Base-by-base conservation (phyloP, 257 asterid species). In the Plantago ovata region DNA sequence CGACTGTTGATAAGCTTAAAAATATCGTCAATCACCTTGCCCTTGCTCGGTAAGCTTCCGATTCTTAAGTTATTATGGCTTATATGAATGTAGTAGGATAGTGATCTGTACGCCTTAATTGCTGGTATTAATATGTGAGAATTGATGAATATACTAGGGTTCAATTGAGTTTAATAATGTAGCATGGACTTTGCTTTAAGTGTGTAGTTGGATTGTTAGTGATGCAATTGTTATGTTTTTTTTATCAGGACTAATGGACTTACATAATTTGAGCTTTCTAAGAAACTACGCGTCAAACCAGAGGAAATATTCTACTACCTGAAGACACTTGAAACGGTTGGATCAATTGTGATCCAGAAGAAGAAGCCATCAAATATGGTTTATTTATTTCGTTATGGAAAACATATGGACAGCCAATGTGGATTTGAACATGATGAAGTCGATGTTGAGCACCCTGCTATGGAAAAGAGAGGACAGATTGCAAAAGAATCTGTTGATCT, bases 401-500 rank as follows among this genome's bases (percentile, higher is more conserved):
- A 84, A 83, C 89, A 83, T 74, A 71, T 92, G 76, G 88, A 95
- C 61, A 57, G 72, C 64, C 94, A 85, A 75, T 73, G 18, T 56
- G 81, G 78, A 41, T 63, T 60, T 43, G 84, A 69, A 38, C 57
- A 66, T 49, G 80, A 72, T 71, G 73, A 68, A 24, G 66, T 61
- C 56, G 85, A 74, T 33, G 39, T 43, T 16, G 90, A 83, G 59
- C 84, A 78, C 62, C 52, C 78, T 21, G 40, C 70, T 67, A 68
- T 60, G 60, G 71, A 68, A 73, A 85, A 80, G 79, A 74, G 85
- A 77, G 93, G 89, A 60, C 90, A 72, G 69, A 66, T 75, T 55
- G 81, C 93, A 1, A 96, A 92, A 54, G 85, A 80, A 75, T 72
- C 88, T 68, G 78, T 85, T 56, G 98, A 92, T 71, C 93, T 92